Conservation (phyloP, 495 filamentous ascomycete species). For the Tuber umbilicatum region DNA sequence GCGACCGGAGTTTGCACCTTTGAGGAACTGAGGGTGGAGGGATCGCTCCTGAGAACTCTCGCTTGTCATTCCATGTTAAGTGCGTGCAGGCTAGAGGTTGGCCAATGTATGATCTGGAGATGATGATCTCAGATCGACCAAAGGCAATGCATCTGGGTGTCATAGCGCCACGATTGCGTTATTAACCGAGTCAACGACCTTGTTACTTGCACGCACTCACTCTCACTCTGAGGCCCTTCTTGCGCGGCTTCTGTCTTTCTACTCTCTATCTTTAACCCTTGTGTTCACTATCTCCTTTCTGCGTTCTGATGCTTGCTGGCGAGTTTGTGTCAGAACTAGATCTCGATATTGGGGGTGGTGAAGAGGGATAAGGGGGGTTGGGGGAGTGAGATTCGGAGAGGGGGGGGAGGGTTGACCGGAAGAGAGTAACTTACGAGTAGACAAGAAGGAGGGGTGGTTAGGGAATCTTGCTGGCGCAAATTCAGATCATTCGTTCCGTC, state of each 20-base stretch:
- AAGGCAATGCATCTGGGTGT: slow-evolving; percentile 28
- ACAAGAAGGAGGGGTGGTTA: neutral
- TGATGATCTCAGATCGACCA: slow-evolving; percentile 36
- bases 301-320: neutral
- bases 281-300: neutral
- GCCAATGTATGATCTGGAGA: slow-evolving; percentile 10
- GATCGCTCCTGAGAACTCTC: neutral
- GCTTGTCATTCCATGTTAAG: neutral
- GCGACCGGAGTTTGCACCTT: neutral
- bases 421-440: neutral
- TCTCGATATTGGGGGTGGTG: neutral
- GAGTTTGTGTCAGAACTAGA: neutral
- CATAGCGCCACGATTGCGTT: slow-evolving; percentile 39
- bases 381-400: neutral
- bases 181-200: slow-evolving; percentile 34
- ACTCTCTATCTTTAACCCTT: neutral
- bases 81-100: neutral
- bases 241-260: neutral
- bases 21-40: neutral
- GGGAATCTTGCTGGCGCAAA: neutral
- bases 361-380: neutral
- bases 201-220: slow-evolving; percentile 23
- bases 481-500: neutral
- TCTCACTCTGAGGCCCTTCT: neutral
- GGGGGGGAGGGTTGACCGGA: neutral